Evolutionary conservation across 345 rosid genomes (phyloP).

Genomic region (Brassica carinata): DNA sequence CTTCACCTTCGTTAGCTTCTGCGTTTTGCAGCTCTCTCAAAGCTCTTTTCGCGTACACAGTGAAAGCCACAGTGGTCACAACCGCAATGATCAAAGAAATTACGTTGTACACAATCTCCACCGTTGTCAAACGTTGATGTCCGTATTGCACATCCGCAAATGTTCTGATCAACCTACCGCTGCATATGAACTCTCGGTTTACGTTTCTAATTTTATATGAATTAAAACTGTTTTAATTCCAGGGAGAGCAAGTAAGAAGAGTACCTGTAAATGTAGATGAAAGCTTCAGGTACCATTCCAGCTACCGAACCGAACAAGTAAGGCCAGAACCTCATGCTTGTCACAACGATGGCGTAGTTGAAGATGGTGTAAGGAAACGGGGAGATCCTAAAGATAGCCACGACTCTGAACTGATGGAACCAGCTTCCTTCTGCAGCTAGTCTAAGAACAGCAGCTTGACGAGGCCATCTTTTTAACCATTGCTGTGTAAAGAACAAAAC

Average conservation of each 20-base stretch:
- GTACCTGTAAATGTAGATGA: constrained; percentile 85
- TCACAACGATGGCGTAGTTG: constrained; percentile 88
- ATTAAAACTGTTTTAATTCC: not conserved
- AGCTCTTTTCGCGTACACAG: constrained; percentile 64
- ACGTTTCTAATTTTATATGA: not conserved
- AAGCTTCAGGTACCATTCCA: constrained; percentile 98
- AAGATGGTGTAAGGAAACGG: constrained; percentile 98
- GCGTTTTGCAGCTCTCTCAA: constrained; percentile 54
- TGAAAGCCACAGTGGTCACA: constrained; percentile 63
- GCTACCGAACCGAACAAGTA: constrained; percentile 83
- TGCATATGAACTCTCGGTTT: constrained; percentile 39
- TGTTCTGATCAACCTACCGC: constrained; percentile 77
- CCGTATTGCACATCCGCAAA: constrained; percentile 68
- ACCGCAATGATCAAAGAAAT: constrained; percentile 65
- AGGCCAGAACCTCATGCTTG: constrained; percentile 92
- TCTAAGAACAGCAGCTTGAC: constrained; percentile 74
- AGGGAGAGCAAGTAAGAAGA: not conserved
- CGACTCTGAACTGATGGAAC: constrained; percentile 92
- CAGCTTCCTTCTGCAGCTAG: constrained; percentile 95
- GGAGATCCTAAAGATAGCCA: constrained; percentile 86
- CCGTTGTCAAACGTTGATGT: constrained; percentile 56
- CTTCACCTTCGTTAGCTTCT: constrained; percentile 41
- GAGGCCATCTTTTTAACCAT: constrained; percentile 96
- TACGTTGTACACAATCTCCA: constrained; percentile 71
- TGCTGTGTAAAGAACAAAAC: constrained; percentile 48